phyloP scores from a whole-genome alignment of 192 early-diverging fungal genomes.

The Backusella mclennaniae region DNA sequence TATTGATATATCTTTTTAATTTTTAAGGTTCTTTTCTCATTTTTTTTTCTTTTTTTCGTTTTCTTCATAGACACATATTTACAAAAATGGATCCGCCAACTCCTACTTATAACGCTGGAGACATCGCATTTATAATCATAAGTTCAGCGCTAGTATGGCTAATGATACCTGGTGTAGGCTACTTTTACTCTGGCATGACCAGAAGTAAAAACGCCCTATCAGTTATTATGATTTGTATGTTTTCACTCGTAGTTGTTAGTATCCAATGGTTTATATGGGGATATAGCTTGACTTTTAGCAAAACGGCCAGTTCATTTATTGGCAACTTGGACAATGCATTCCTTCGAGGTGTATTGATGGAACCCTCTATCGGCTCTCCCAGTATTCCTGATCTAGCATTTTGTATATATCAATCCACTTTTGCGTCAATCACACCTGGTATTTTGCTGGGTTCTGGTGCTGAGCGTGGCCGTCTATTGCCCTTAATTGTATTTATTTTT shows the following conservation, averaged over 20 bases:
- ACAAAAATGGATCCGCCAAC: not conserved
- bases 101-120: not conserved
- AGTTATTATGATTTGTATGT: conserved; percentile 79
- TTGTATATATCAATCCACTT: conserved; percentile 85
- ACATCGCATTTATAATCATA: not conserved
- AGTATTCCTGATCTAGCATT: conserved; percentile 76
- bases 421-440: conserved; percentile 88
- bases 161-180: conserved; percentile 93
- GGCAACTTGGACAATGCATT: conserved; percentile 81
- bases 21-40: not conserved
- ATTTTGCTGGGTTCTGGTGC: conserved; percentile 90
- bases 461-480: conserved; percentile 83
- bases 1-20: not conserved
- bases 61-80: not conserved
- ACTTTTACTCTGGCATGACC: conserved; percentile 95
- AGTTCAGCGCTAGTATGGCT: conserved; percentile 44
- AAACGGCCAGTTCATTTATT: conserved; percentile 68
- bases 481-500: conserved; percentile 87
- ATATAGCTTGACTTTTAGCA: conserved; percentile 84
- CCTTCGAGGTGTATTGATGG: conserved; percentile 49
- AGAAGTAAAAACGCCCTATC: conserved; percentile 90
- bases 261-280: conserved; percentile 80
- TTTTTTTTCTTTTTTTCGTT: not conserved
- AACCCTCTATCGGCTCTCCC: conserved; percentile 53
- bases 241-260: conserved; percentile 80